Base-by-base conservation (phyloP, 1,284 basidiomycete genomes). In the Athelia sp. region DNA sequence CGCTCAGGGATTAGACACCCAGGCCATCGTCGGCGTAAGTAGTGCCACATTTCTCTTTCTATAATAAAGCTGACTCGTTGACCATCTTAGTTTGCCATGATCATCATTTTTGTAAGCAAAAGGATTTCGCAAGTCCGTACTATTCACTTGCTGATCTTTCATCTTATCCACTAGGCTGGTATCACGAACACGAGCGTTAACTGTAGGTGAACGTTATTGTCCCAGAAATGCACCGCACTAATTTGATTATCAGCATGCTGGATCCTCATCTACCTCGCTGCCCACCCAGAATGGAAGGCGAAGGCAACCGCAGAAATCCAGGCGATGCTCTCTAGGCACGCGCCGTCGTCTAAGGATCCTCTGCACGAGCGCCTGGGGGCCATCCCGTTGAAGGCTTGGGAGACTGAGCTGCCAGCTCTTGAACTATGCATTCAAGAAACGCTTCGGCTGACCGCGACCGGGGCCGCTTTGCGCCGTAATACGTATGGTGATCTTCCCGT, bases 331-430 rank as follows among this genome's bases (percentile, higher is more conserved):
- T 50, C 40, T 3, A 58, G 56, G 11, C 57, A 68, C 45, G 59
- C 61, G n/a, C 54, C 53, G 46, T 35, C 51, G 2, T 32, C 50
- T 10, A 24, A 52, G 2, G 62, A 66, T 11, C 56, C 61, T 1
- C 49, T 69, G 2, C 61, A 65, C 47, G 59, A 62, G 43, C 62
- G 59, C 4, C 59, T 69, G 6, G 47, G 64, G 0, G 43, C 54
- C 0, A 61, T 71, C 19, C 66, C 69, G 1, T 40, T 70, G n/a
- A 18, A 40, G 4, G 66, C 62, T 4, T 72, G 69, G 70, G 70
- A 72, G 50, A 60, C 62, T 4, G 59, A 64, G 31, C 53, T 65
- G 47, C 70, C 68, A 2, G 46, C 54, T 9, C 32, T 69, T 15
- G 70, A 71, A 26, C 45, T 56, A 8, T 55, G 66, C 38, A 61